These are phyloP conservation scores for Moesziomyces parantarcticus DNA, from an alignment of 1,284 basidiomycete species.

Conservation along the genomic window DNA sequence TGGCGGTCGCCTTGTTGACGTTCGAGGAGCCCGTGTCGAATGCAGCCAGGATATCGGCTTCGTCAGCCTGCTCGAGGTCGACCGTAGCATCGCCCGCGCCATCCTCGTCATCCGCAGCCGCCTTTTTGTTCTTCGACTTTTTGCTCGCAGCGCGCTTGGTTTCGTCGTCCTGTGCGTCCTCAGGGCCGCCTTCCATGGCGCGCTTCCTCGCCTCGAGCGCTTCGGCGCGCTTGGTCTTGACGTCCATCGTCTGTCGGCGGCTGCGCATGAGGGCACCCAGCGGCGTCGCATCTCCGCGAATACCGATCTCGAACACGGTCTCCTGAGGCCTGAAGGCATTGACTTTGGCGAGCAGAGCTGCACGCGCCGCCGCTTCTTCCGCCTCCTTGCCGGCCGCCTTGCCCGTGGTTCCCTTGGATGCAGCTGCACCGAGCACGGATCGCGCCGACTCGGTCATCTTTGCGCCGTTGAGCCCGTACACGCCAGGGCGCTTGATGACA, in stretches of 20 bases:
- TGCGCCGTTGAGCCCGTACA: slow-evolving; percentile 50
- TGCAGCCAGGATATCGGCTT: slow-evolving; percentile 46
- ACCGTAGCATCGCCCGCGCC: slow-evolving; percentile 67
- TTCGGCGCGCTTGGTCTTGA: slow-evolving; percentile 70
- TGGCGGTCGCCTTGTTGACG: slow-evolving; percentile 6
- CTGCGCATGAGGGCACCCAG: slow-evolving; percentile 81
- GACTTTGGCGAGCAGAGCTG: slow-evolving; percentile 79
- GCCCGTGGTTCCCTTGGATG: slow-evolving; percentile 5
- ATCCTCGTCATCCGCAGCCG: slow-evolving; percentile 64
- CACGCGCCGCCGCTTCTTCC: slow-evolving; percentile 73
- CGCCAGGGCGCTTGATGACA: slow-evolving; percentile 66
- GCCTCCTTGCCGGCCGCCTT: slow-evolving; percentile 33
- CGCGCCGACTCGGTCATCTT: slow-evolving; percentile 17
- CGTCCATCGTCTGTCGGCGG: slow-evolving; percentile 80
- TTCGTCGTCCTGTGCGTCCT: slow-evolving; percentile 15
- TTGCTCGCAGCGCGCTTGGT: slow-evolving; percentile 4
- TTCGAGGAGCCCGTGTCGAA: slow-evolving; percentile 34
- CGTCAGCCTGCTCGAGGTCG: slow-evolving; percentile 74
- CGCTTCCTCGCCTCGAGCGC: slow-evolving; percentile 50
- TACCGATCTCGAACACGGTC: slow-evolving; percentile 91
- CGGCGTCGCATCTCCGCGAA: slow-evolving; percentile 74
- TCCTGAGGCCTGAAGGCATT: slow-evolving; percentile 86
- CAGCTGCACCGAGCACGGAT: slow-evolving; percentile 6
- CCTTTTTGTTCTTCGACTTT: slow-evolving; percentile 47
- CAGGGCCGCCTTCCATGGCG: slow-evolving; percentile 54